Percentiles rank a stretch among this genome's conserved stretches.
Evolutionary conservation across 148 eudicot genomes (phyloP).

Genomic region (Vaccinium corymbosum): DNA sequence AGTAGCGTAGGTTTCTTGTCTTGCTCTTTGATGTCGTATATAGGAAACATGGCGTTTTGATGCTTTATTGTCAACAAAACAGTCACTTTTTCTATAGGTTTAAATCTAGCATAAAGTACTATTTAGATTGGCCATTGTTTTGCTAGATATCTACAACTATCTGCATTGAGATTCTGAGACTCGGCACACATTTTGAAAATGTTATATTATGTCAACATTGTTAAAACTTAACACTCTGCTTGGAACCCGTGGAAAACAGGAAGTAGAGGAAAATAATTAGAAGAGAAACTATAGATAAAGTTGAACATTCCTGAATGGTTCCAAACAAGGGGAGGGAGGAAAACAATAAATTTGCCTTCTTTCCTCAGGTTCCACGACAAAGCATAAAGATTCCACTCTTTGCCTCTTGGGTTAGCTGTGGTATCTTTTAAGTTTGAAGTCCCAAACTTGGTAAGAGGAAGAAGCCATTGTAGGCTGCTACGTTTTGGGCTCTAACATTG

Average conservation of each 20-base stretch:
- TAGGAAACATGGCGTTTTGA: not conserved
- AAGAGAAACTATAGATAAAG: not conserved
- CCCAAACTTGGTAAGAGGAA: not conserved
- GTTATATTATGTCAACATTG: not conserved
- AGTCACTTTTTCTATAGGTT: not conserved
- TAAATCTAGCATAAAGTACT: not conserved
- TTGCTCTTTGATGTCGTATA: not conserved
- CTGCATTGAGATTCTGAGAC: not conserved
- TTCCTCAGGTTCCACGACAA: not conserved
- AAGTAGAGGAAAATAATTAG: not conserved
- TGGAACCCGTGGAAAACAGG: constrained; percentile 1
- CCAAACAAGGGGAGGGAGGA: not conserved
- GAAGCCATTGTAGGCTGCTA: not conserved
- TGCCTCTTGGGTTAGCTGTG: not conserved
- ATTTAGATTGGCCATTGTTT: not conserved
- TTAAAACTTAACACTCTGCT: not conserved
- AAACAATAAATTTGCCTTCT: not conserved
- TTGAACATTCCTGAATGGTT: not conserved
- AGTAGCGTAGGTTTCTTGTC: not conserved
- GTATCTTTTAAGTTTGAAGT: not conserved
- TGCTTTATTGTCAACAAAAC: not conserved
- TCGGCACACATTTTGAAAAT: not conserved
- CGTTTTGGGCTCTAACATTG: not conserved
- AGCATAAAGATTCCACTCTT: not conserved
- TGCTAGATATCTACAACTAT: not conserved